Evolutionary conservation across 495 filamentous ascomycete genomes (phyloP).

Genomic region (Entonaema liquescens): DNA sequence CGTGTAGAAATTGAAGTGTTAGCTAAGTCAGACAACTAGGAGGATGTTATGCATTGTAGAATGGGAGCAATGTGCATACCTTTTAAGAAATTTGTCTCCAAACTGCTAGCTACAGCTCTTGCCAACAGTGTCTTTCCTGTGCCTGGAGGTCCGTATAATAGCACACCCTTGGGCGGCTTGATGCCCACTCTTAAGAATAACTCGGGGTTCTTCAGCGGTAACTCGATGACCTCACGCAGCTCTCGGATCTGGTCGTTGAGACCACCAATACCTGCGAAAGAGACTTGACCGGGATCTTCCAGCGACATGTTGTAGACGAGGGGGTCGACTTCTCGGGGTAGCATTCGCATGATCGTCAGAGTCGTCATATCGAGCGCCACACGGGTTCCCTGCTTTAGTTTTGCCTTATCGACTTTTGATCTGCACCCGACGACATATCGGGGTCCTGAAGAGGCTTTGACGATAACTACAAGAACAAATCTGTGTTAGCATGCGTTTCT

Average conservation of each 20-base stretch:
- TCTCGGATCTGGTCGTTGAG: slow-evolving; percentile 99
- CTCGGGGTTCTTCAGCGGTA: slow-evolving; percentile 98
- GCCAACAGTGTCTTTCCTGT: slow-evolving; percentile 97
- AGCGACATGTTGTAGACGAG: slow-evolving; percentile 99
- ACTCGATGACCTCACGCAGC: slow-evolving; percentile 95
- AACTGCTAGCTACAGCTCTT: slow-evolving; percentile 92
- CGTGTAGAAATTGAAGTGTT: slow-evolving; percentile 12
- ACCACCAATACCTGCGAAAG: slow-evolving; percentile 98
- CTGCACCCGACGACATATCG: slow-evolving; percentile 98
- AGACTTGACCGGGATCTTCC: slow-evolving; percentile 97
- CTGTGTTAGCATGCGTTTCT: slow-evolving; percentile 11
- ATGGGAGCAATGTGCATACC: slow-evolving; percentile 60
- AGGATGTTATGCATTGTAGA: slow-evolving; percentile 3
- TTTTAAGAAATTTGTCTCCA: slow-evolving; percentile 99
- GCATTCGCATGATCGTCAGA: slow-evolving; percentile 99
- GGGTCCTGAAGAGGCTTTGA: slow-evolving; percentile 94
- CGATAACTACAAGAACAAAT: slow-evolving; percentile 57
- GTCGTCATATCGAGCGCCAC: slow-evolving; percentile 99
- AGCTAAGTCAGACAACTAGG: slow-evolving; percentile 9
- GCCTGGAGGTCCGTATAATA: slow-evolving; percentile 97
- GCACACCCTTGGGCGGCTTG: slow-evolving; percentile 97
- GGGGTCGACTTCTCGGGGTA: slow-evolving; percentile 97
- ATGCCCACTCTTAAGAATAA: slow-evolving; percentile 97
- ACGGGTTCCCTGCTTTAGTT: slow-evolving; percentile 97
- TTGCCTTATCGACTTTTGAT: slow-evolving; percentile 95